These are phyloP conservation scores for Euphrasia arctica DNA, from an alignment of 305 asterid species.

Conservation along the genomic window DNA sequence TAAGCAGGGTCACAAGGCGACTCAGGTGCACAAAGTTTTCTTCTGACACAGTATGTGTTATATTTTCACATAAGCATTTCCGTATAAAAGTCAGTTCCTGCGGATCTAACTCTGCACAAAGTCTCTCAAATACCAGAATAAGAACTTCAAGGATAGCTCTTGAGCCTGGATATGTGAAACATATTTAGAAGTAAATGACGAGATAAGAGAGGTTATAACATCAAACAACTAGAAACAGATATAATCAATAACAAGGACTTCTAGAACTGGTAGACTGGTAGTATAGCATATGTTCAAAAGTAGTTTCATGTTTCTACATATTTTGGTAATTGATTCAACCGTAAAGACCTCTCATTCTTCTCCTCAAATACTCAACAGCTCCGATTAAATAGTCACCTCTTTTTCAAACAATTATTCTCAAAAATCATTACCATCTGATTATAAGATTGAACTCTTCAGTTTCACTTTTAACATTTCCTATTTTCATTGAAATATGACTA, in stretches of 20 bases:
- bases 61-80: slow-evolving; percentile 55
- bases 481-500: not conserved
- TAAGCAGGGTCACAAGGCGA: slow-evolving; percentile 63
- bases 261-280: slow-evolving; percentile 4
- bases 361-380: not conserved
- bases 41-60: slow-evolving; percentile 40
- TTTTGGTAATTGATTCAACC: not conserved
- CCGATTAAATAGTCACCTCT: not conserved
- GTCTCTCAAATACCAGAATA: slow-evolving; percentile 53
- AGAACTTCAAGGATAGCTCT: slow-evolving; percentile 64
- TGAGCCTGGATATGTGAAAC: slow-evolving; percentile 43
- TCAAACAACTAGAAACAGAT: slow-evolving; percentile 8
- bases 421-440: not conserved
- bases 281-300: slow-evolving; percentile 15
- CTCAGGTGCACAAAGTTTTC: slow-evolving; percentile 43
- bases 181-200: slow-evolving; percentile 17
- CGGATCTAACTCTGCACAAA: slow-evolving; percentile 57
- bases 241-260: slow-evolving; percentile 14
- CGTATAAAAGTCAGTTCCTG: slow-evolving; percentile 45
- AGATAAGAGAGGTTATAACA: slow-evolving; percentile 11
- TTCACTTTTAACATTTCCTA: slow-evolving; percentile 9
- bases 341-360: not conserved
- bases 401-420: not conserved
- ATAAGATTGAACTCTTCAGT: not conserved
- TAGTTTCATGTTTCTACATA: slow-evolving; percentile 16